Base-by-base conservation (phyloP, 192 early-diverging fungal genomes). In the Backusella luteola region DNA sequence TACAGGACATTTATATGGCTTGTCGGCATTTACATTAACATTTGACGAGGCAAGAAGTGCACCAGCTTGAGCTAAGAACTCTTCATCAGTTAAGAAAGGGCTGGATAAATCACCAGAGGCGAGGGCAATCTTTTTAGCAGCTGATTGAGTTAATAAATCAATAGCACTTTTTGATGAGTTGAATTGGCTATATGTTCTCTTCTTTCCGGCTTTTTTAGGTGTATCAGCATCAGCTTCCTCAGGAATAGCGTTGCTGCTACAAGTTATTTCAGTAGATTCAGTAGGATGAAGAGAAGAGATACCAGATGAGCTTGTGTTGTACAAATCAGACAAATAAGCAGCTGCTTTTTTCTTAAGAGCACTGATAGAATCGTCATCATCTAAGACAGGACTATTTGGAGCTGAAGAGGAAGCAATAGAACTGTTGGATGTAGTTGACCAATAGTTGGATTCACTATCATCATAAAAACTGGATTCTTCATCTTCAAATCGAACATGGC, bases 1-100 rank as follows among this genome's bases (percentile, higher is more conserved):
- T 4, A 96, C 85, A 9, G 93, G 87, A 83, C 97, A 98, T 74
- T 93, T 91, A 85, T 97, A 97, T 26, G 95, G 95, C 77, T 97
- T 94, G 76, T 95, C 94, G 14, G 76, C 76, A 53, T 34, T 38
- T 8, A 49, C 44, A n/a, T 41, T 67, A 1, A 39, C 3, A 59
- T 71, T 69, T 4, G 82, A 67, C 26, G 81, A 73, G 19, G 82
- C 79, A 34, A 83, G 72, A 44, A 84, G 68, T 14, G 69, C 79
- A 21, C 76, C 76, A 59, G 82, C 78, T 72, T 84, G 82, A 34
- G 82, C 82, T 39, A 84, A 44, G 29, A 84, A 80, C 21, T 84
- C 82, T 70, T 84, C 82, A 67, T 84, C 79, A 26, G 76, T 74
- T 56, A 84, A 53, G 11, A 70, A 35, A 15, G 73, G 34, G 17